Percentiles rank a stretch among this genome's conserved stretches.
phyloP scores from a whole-genome alignment of 768 basidiomycete genomes.

The Auricularia auricula-judae region DNA sequence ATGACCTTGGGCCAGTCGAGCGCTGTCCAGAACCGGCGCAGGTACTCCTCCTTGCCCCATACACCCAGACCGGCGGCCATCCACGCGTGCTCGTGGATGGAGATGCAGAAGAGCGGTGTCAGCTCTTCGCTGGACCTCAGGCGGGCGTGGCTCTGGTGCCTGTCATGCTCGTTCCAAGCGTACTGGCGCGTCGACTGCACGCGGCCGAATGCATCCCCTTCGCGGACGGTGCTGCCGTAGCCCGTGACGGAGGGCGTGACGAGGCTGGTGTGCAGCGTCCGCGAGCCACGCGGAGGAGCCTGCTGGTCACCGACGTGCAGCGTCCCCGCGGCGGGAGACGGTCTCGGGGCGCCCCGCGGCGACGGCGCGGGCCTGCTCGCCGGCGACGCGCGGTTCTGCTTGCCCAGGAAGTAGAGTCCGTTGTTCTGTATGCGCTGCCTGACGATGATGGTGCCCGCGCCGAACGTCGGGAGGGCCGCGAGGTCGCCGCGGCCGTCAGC shows the following conservation, averaged over 20 bases:
- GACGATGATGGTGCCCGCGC: constrained; percentile 78
- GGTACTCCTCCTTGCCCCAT: constrained; percentile 83
- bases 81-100: constrained; percentile 82
- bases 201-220: background rate
- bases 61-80: constrained; percentile 74
- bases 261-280: too few species aligned
- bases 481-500: constrained; percentile 48
- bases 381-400: background rate
- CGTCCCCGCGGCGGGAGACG: too few species aligned
- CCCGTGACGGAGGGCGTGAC: too few species aligned
- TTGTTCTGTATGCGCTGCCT: background rate
- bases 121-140: constrained; percentile 39
- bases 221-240: background rate
- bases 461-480: constrained; percentile 78
- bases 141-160: background rate
- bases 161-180: background rate
- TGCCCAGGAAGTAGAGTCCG: background rate
- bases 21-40: constrained; percentile 74
- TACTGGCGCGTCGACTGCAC: background rate
- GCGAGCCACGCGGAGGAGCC: too few species aligned
- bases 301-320: too few species aligned
- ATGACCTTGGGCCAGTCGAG: constrained; percentile 63
- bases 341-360: too few species aligned
- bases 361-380: too few species aligned
- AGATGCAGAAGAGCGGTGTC: constrained; percentile 67